These are phyloP conservation scores for Lachancea quebecensis DNA, from an alignment of 805 yeast genomes.

Conservation along the genomic window DNA sequence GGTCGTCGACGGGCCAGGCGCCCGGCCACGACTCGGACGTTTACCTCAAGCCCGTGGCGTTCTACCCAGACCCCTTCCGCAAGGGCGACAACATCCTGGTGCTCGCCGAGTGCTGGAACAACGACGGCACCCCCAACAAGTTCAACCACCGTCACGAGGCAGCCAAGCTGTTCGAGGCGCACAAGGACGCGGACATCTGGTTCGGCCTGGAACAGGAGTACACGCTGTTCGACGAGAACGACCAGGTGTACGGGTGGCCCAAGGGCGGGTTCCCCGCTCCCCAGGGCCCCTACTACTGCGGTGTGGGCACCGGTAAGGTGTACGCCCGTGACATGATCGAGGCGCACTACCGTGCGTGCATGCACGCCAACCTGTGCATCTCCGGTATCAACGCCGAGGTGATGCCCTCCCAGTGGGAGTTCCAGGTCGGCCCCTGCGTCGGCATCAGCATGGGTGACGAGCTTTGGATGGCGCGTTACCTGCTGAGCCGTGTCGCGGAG, in stretches of 20 bases:
- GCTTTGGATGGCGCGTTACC: slow-evolving; percentile 92
- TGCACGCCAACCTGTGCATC: slow-evolving; percentile 82
- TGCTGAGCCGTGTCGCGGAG: slow-evolving; percentile 92
- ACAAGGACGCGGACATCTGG: slow-evolving; percentile 80
- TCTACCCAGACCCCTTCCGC: slow-evolving; percentile 95
- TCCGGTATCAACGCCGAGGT: slow-evolving; percentile 99
- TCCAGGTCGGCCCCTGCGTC: slow-evolving; percentile 97
- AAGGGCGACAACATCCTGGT: slow-evolving; percentile 95
- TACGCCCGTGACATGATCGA: slow-evolving; percentile 97
- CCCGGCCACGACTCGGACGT: slow-evolving; percentile 97
- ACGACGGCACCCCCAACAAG: slow-evolving; percentile 98
- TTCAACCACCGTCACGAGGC: slow-evolving; percentile 97
- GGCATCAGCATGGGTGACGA: slow-evolving; percentile 98
- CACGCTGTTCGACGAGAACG: slow-evolving; percentile 88
- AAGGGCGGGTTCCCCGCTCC: slow-evolving; percentile 99
- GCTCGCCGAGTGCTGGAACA: slow-evolving; percentile 93
- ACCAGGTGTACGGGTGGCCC: slow-evolving; percentile 96
- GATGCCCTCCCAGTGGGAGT: slow-evolving; percentile 99
- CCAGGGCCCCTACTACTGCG: slow-evolving; percentile 99
- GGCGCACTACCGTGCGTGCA: slow-evolving; percentile 98
- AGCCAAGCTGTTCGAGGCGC: slow-evolving; percentile 90
- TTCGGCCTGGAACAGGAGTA: slow-evolving; percentile 99
- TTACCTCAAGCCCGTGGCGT: slow-evolving; percentile 91
- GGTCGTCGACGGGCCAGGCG: slow-evolving; percentile 97
- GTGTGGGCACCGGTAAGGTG: slow-evolving; percentile 98